A percentile compares a stretch with the other conserved stretches of the same genome.
Evolutionary conservation across 1,139 yeast genomes (phyloP).

Genomic region (Pichia sp.): DNA sequence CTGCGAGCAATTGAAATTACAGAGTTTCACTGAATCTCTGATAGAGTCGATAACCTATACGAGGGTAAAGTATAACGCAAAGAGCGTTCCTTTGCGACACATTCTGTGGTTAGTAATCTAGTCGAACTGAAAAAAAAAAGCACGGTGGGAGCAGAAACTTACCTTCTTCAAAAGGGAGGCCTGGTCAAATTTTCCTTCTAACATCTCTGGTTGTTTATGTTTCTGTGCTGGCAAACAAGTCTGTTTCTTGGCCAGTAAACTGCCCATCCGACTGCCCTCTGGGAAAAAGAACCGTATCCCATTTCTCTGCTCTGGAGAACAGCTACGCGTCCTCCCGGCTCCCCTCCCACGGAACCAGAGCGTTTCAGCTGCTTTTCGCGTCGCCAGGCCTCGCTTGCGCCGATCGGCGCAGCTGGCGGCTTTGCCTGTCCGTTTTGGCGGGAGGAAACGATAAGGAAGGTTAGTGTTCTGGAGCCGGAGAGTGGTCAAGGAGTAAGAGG

Average conservation of each 20-base stretch:
- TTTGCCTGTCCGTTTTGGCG: too few species aligned
- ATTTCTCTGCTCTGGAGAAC: neutral
- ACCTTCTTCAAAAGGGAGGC: slow-evolving; percentile 85
- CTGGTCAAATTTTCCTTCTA: slow-evolving; percentile 95
- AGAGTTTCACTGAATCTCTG: slow-evolving; percentile 87
- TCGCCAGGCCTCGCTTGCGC: neutral
- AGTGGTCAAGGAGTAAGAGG: too few species aligned
- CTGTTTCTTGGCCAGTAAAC: neutral
- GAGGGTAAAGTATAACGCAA: neutral
- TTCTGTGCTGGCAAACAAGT: neutral
- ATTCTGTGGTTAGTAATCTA: neutral
- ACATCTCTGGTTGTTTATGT: slow-evolving; percentile 45
- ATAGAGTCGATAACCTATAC: slow-evolving; percentile 74
- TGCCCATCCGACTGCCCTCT: neutral
- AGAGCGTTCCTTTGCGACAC: neutral
- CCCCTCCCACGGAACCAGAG: neutral
- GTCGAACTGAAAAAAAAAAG: neutral
- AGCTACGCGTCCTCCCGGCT: neutral
- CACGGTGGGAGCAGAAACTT: slow-evolving; percentile 21
- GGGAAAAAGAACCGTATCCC: neutral
- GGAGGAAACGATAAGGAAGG: too few species aligned
- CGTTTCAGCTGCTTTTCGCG: neutral
- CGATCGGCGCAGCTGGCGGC: neutral
- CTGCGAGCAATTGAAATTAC: slow-evolving; percentile 95
- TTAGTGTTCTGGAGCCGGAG: too few species aligned